Evolutionary conservation across 2,329 filamentous ascomycete genomes (phyloP), one percentile per base, ranked within the genome.

Genomic region (Calonectria pteridis): DNA sequence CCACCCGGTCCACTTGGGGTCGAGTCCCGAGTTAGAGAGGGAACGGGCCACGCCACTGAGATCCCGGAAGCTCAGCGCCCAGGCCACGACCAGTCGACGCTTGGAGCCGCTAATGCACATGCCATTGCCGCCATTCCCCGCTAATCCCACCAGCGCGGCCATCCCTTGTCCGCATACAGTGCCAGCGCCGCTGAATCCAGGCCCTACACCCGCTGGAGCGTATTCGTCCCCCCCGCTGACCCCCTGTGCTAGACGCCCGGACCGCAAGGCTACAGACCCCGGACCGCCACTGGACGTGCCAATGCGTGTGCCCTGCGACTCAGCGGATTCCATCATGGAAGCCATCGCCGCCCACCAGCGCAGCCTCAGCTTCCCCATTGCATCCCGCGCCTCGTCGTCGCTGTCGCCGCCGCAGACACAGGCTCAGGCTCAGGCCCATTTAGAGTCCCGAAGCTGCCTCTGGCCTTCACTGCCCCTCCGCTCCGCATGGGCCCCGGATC

Each of bases 351-450:
- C 64, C 37, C 59, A 64, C 73, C 76, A 78, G 73, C 78, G 74
- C 76, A 79, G 73, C 74, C 64, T 80, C 78, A 80, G 70, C 75
- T 79, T 76, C 28, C 77, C 78, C 70, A 76, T 80, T 73, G 69
- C 74, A 74, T 79, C 78, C 73, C 53, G 59, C 62, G 40, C 28
- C 29, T 74, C 74, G 64, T 68, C 77, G 20, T 75, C 77, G 50
- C 64, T 74, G 33, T 33, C 50, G 65, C 20, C 64, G 40, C 26
- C 31, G 16, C 43, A 67, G 55, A 59, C 68, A 58, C 76, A 69
- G 63, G 50, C 72, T 69, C 71, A 67, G 28, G 14, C 23, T 46
- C 65, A 23, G 50, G 16, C 35, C 35, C 51, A 23, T 23, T 23
- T 46, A 46, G 20, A 46, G 49, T 13, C 26, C 49, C 49, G 35